Base-by-base conservation (phyloP, 371 early-diverging fungal genomes). In the Thermomucor indicae-seudaticae region DNA sequence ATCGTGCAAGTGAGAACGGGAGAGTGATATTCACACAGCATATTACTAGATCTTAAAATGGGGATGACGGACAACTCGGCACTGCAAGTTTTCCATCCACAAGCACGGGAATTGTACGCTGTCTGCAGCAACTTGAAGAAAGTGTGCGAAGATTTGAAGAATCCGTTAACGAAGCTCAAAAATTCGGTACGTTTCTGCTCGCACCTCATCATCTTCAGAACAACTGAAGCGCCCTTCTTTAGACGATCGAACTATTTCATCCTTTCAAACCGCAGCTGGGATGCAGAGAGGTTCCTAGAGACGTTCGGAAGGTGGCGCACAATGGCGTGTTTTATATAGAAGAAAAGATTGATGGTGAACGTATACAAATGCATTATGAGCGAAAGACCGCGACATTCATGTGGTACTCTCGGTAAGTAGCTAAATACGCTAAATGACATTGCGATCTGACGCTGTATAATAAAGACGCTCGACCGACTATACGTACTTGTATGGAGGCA, bases 301-400 rank as follows among this genome's bases (percentile, higher is more conserved):
- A 73, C 22, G 58, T 75, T 14, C 65, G 57, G 43, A 32, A 60
- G 2, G 75, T 83, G 64, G 59, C 57, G 6, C 58, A 62, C 23
- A 54, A 72, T 29, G 56, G 61, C 12, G 40, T 59, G 4, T 89
- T 86, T 62, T 89, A 83, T 73, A 83, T 89, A 23, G 85, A 91
- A 60, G 80, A 85, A 38, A 91, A 91, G 53, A 58, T 87, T 2
- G 91, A 91, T 52, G 91, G 91, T 1, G 90, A 89, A 50, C 72
- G 91, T 29, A 74, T 86, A 3, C 84, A 85, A 47, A 62, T 89
- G 61, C 90, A 91, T 50, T 73, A 78, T 64, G 69, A 78, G 67
- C 35, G 59, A 60, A 46, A 38, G 0, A 34, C 43, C 5, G 66
- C 69, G 2, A 58, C 62, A 30, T 84, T 79, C 50, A 57, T 67